Evolutionary conservation across 345 rosid species (phyloP).

Genomic region (Eutrema japonicum): DNA sequence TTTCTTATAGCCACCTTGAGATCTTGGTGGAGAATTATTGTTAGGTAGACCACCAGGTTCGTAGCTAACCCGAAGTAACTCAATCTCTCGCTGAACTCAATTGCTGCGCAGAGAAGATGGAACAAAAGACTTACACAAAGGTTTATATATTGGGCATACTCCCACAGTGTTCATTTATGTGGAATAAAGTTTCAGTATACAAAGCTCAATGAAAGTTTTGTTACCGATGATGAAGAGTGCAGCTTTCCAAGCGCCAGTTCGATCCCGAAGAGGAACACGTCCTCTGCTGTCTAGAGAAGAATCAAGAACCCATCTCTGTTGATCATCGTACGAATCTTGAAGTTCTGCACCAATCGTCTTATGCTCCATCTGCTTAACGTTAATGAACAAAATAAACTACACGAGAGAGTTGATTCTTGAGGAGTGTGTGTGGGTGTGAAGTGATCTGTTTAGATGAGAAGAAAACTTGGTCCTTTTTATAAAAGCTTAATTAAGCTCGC

Average conservation of each 20-base stretch:
- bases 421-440: background rate
- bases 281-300: conserved; percentile 64
- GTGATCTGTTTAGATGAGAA: conserved; percentile 32
- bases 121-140: conserved; percentile 15
- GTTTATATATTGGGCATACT: background rate
- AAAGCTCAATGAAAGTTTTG: background rate
- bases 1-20: conserved; percentile 75
- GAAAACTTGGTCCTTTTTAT: conserved; percentile 31
- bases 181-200: background rate
- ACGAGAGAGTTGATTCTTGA: conserved; percentile 9
- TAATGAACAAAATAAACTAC: conserved; percentile 11
- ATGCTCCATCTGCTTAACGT: conserved; percentile 28
- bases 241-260: conserved; percentile 81
- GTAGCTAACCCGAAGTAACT: conserved; percentile 87
- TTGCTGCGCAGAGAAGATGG: conserved; percentile 53
- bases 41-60: conserved; percentile 81
- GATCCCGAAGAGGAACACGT: conserved; percentile 58
- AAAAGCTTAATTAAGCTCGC: conserved; percentile 10
- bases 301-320: conserved; percentile 70
- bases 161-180: conserved; percentile 6
- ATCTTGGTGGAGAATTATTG: conserved; percentile 80
- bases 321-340: conserved; percentile 40
- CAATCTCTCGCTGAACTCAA: conserved; percentile 92
- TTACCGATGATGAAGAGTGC: conserved; percentile 69
- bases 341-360: conserved; percentile 10